Evolutionary conservation across 106 monocot species (phyloP).

Genomic region (Allium cepa): DNA sequence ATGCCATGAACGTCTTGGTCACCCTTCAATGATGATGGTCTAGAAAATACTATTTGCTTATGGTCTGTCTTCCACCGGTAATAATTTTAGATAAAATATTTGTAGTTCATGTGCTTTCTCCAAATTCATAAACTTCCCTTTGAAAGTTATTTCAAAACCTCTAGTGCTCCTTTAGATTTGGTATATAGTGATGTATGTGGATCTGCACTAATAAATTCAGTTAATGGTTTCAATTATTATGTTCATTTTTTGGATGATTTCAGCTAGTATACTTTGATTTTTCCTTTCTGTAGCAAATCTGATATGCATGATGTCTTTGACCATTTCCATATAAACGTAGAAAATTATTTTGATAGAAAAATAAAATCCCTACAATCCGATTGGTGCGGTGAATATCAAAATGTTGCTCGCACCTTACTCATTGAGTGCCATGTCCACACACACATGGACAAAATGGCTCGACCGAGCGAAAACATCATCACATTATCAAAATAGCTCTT

Average conservation of each 20-base stretch:
- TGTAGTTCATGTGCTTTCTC: not conserved
- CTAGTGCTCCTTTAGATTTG: not conserved
- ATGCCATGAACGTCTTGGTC: not conserved
- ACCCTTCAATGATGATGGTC: not conserved
- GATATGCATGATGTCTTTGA: not conserved
- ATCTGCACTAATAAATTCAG: not conserved
- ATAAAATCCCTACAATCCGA: not conserved
- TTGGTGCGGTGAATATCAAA: not conserved
- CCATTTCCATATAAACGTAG: not conserved
- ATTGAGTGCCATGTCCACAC: not conserved
- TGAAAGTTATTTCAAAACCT: not conserved
- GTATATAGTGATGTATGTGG: conserved; percentile 1
- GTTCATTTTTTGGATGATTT: conserved; percentile 4
- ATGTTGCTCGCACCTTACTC: not conserved
- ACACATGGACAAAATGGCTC: not conserved
- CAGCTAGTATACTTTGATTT: not conserved
- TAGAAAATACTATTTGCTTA: not conserved
- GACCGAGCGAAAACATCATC: not conserved
- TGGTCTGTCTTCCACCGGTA: not conserved
- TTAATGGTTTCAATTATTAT: not conserved
- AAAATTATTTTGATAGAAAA: not conserved
- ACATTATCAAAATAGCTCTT: not conserved
- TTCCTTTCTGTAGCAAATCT: not conserved
- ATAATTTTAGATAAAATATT: not conserved
- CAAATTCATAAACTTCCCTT: not conserved